Base-by-base conservation (phyloP, 2,329 filamentous ascomycete species). In the Tolypocladium nubicola region DNA sequence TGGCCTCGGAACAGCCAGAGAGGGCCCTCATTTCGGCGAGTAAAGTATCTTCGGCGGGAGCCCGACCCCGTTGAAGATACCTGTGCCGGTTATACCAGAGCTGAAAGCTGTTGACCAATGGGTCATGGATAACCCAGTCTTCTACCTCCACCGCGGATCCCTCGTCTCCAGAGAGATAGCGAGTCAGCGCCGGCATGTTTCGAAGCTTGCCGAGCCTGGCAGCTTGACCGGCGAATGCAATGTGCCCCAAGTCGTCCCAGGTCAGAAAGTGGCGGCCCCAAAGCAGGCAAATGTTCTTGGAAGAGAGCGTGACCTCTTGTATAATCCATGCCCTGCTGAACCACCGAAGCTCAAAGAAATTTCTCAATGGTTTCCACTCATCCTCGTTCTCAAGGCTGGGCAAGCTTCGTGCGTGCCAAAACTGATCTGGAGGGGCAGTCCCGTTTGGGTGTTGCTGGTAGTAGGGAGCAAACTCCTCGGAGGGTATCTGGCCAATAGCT, bases 321-420 rank as follows among this genome's bases (percentile, higher is more conserved):
- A 62, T 60, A 7, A 61, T 57, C 61, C 59, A 62, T 3, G 60
- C 59, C 11, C 61, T 53, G 49, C 52, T 55, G 49, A 62, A 61
- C 58, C 61, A 62, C 14, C 55, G 58, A 19, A 58, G 49, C 35
- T 61, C 56, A 14, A 62, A 60, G 26, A 62, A 61, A 39, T 54
- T 39, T 2, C 58, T 49, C 45, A 62, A 53, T 1, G 60, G 59
- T 41, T 57, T 35, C 60, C 60, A 55, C 16, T 39, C 8, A 14
- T 26, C 14, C 19, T 55, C 53, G 4, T 47, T 30, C 21, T 55
- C 53, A 21, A 26, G 21, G 11, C 16, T 40, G 10, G 53, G 53
- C 21, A 55, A 26, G n/a, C 53, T 40, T 3, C 26, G 26, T 13
- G 41, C 14, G 8, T 30, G 38, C 53, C 53, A 55, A 35, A 55